Conservation (phyloP, 2,329 filamentous ascomycete species). For the Botryotinia convoluta region DNA sequence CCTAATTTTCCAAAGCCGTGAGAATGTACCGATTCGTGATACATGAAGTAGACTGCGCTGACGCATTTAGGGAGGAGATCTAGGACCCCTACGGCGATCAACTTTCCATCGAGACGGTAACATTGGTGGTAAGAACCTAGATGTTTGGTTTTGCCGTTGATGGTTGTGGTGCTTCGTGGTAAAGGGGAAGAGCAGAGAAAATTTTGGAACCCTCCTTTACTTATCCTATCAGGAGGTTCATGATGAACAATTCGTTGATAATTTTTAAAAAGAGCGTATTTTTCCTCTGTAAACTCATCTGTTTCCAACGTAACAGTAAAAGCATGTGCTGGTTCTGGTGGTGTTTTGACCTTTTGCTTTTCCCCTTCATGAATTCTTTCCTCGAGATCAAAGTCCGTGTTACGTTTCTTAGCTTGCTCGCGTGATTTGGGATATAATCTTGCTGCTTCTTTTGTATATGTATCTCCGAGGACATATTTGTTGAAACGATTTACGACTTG, state of each 20-base stretch:
- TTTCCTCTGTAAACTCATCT: slow-evolving; percentile 71
- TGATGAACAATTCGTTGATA: slow-evolving; percentile 74
- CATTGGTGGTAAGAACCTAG: slow-evolving; percentile 80
- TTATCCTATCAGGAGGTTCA: slow-evolving; percentile 60
- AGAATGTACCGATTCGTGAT: slow-evolving; percentile 69
- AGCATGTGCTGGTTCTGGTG: slow-evolving; percentile 63
- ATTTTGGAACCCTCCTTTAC: slow-evolving; percentile 59
- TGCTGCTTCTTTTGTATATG: slow-evolving; percentile 63
- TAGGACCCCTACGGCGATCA: slow-evolving; percentile 74
- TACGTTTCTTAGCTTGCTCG: slow-evolving; percentile 60
- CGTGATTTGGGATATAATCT: slow-evolving; percentile 65
- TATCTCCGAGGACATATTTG: slow-evolving; percentile 64
- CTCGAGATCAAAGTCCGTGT: slow-evolving; percentile 65
- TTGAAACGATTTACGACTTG: slow-evolving; percentile 77
- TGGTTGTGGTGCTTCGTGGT: slow-evolving; percentile 42
- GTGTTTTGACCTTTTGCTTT: slow-evolving; percentile 43
- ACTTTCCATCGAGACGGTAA: slow-evolving; percentile 71
- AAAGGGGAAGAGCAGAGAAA: slow-evolving; percentile 75
- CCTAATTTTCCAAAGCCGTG: slow-evolving; percentile 73
- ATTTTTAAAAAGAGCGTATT: slow-evolving; percentile 68
- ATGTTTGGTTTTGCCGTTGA: slow-evolving; percentile 51
- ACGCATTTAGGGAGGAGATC: slow-evolving; percentile 75
- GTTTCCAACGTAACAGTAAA: slow-evolving; percentile 69
- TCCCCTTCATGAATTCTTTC: slow-evolving; percentile 71
- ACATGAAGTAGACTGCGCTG: slow-evolving; percentile 81